Evolutionary conservation across 129 eudicot genomes (phyloP), one percentile per base, ranked within the genome.

Genomic region (Arctium lappa): DNA sequence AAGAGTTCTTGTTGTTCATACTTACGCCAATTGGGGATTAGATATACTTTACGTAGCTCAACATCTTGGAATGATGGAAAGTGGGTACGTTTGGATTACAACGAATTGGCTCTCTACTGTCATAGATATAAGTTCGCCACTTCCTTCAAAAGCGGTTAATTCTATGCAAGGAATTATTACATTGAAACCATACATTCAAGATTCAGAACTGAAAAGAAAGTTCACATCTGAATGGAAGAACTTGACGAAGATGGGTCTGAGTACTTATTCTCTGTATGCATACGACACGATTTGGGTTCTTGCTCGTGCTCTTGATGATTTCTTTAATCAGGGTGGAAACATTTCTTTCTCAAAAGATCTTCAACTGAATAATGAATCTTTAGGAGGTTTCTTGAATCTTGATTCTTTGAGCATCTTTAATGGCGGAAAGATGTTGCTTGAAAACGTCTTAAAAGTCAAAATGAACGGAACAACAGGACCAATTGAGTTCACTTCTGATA

Each of bases 261-360:
- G 44, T 78, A 82, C 94, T 27, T 86, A 87, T 76, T 90, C 87
- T 56, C 39, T 92, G 30, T 89, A 90, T 40, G 93, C 97, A 9
- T 92, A 92, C 68, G 97, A 92, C 82, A 87, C 97, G 10, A 87
- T 92, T 69, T 90, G 95, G 97, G 16, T 92, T 15, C 90, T 92
- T 69, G 92, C 95, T 81, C 94, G 69, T 34, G 95, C 95, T 62
- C 87, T 93, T 68, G 87, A 89, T 50, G 73, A 82, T 9, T 93
- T 88, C 84, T 88, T 93, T 31, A 56, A 83, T 31, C 75, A 81
- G 9, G 92, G 92, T 27, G 94, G 95, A 73, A 85, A 63, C 37
- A 31, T 93, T 13, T 91, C 95, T 6, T 93, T 91, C 82, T 82
- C 95, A 3, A 80, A 73, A 56, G 87, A 88, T 80, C 73, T 83